A percentile compares a stretch with the other conserved stretches of the same genome.
Conservation (phyloP, 2,329 filamentous ascomycete species). For the Daldinia sp. region DNA sequence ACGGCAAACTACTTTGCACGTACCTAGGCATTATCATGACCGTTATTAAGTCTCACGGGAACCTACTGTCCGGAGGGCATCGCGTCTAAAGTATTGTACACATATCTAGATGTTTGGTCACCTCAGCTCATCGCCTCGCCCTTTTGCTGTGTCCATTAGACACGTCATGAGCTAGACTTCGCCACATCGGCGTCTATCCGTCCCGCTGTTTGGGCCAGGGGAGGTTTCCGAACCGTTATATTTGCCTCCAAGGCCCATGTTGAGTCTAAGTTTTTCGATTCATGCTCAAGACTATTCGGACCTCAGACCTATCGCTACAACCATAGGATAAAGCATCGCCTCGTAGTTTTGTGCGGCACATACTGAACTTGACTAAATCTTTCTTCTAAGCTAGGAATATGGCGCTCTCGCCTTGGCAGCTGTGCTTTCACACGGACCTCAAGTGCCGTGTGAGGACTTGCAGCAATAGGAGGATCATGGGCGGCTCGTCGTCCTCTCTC, state of each 20-base stretch:
- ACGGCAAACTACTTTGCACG: not conserved
- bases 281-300: not conserved
- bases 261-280: constrained; percentile 6
- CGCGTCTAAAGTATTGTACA: not conserved
- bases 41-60: constrained; percentile 1
- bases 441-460: constrained; percentile 27
- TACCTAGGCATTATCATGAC: not conserved
- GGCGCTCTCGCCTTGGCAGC: constrained; percentile 31
- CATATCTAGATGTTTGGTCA: constrained; percentile 12
- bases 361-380: no score
- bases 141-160: constrained; percentile 2
- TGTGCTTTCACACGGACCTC: constrained; percentile 30
- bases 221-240: not conserved
- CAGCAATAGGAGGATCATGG: constrained; percentile 25
- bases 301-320: not conserved
- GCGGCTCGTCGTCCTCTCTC: constrained; percentile 6
- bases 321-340: not conserved
- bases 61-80: not conserved
- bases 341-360: not conserved
- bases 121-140: not conserved
- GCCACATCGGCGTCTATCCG: not conserved
- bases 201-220: constrained; percentile 2
- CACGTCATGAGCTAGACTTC: constrained; percentile 24
- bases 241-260: not conserved
- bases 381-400: not conserved